phyloP scores from a whole-genome alignment of 2,329 filamentous ascomycete species.

The Pseudocercospora macadamiae region DNA sequence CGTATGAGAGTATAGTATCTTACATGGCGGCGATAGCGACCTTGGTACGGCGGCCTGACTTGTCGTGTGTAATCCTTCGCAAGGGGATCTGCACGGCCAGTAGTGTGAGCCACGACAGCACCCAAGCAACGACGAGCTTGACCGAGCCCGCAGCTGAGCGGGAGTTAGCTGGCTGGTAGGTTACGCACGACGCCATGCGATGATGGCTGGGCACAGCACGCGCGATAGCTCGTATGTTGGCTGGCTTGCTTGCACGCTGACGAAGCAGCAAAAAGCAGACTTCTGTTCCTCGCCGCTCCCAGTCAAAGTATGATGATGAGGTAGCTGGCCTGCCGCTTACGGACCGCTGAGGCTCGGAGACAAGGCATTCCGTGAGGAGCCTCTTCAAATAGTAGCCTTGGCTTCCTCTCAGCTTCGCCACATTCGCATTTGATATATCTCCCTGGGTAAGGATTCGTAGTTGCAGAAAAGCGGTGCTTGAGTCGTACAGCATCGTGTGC shows the following conservation, averaged over 20 bases:
- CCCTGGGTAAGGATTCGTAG: neutral
- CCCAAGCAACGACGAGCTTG: slow-evolving; percentile 1
- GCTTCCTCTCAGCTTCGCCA: neutral
- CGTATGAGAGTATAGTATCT: neutral
- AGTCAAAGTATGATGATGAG: neutral
- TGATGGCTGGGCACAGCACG: neutral
- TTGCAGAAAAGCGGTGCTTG: neutral
- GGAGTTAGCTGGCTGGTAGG: neutral
- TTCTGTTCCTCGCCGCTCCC: neutral
- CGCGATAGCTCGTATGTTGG: too few species aligned
- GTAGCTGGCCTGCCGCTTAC: neutral
- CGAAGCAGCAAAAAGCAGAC: neutral
- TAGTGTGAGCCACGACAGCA: neutral
- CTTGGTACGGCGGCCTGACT: neutral
- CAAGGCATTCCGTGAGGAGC: neutral
- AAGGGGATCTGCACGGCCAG: neutral
- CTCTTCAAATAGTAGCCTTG: neutral
- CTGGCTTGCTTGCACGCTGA: neutral
- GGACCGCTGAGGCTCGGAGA: neutral
- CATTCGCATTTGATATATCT: neutral
- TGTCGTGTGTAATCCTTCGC: slow-evolving; percentile 1
- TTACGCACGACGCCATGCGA: too few species aligned
- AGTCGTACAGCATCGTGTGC: neutral
- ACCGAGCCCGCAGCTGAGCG: neutral
- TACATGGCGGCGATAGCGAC: slow-evolving; percentile 2